Evolutionary conservation across 108 stramenopile genomes (phyloP).

Genomic region (Nitzschia palea): DNA sequence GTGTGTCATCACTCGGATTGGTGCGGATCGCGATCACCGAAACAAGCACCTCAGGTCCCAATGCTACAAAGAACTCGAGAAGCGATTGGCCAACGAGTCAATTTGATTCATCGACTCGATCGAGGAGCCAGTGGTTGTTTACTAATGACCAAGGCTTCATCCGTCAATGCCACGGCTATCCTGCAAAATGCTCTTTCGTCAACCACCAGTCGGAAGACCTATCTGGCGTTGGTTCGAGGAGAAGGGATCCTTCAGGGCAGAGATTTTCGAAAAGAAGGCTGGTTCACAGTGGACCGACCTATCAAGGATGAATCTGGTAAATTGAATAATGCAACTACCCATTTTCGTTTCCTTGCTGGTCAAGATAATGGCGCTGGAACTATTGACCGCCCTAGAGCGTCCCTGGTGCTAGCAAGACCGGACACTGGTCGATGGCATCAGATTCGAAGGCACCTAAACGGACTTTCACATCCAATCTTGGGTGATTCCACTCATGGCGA

Average conservation of each 20-base stretch:
- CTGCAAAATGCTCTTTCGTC: conserved; percentile 55
- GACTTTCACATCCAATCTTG: conserved; percentile 81
- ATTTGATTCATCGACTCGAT: conserved; percentile 83
- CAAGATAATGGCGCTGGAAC: conserved; percentile 41
- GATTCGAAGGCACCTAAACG: conserved; percentile 82
- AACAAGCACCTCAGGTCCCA: conserved; percentile 23
- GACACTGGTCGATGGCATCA: conserved; percentile 86
- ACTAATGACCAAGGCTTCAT: conserved; percentile 54
- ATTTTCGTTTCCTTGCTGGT: conserved; percentile 74
- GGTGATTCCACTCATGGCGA: conserved; percentile 82
- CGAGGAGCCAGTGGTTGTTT: conserved; percentile 76
- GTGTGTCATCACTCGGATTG: conserved; percentile 85
- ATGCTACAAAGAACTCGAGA: conserved; percentile 53
- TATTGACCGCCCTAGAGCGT: conserved; percentile 55
- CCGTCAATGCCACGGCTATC: conserved; percentile 47
- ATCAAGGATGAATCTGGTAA: conserved; percentile 72
- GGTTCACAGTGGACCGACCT: conserved; percentile 68
- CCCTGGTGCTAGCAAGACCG: conserved; percentile 76
- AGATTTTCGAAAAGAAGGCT: conserved; percentile 66
- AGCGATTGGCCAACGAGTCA: conserved; percentile 49
- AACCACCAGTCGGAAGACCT: conserved; percentile 61
- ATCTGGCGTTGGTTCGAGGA: conserved; percentile 82
- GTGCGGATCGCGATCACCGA: conserved; percentile 52
- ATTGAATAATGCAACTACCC: conserved; percentile 69
- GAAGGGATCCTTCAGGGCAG: conserved; percentile 70